A percentile compares a stretch with the other conserved stretches of the same genome.
These are phyloP conservation scores for Ajuga chamaepitys DNA, from an alignment of 257 asterid genomes.

Conservation along the genomic window DNA sequence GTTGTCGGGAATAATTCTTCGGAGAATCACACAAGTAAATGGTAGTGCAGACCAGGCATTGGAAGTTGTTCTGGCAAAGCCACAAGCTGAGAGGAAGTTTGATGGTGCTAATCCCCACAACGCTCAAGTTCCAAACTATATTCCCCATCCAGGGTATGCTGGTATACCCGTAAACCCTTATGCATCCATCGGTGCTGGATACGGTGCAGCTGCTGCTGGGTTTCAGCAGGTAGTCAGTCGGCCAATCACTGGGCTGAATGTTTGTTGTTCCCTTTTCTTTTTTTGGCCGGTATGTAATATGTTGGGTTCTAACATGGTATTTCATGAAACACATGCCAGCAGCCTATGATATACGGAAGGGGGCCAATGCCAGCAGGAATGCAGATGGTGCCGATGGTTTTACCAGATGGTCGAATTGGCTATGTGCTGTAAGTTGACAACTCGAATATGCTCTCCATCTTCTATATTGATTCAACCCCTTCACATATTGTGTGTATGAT, in stretches of 20 bases:
- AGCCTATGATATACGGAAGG: constrained; percentile 95
- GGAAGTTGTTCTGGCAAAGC: constrained; percentile 95
- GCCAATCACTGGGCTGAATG: background rate
- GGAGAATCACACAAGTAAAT: constrained; percentile 3
- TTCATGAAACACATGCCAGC: constrained; percentile 27
- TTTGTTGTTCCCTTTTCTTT: background rate
- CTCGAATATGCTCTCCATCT: background rate
- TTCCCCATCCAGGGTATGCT: constrained; percentile 75
- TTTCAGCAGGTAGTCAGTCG: constrained; percentile 64
- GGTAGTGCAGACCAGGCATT: constrained; percentile 59
- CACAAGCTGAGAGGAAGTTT: constrained; percentile 80
- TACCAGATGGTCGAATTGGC: constrained; percentile 96
- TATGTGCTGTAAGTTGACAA: constrained; percentile 84
- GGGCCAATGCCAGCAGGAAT: constrained; percentile 98
- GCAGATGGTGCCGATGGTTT: constrained; percentile 99
- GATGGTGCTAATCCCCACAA: constrained; percentile 51
- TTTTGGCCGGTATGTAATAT: background rate
- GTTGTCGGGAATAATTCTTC: background rate
- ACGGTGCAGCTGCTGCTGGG: constrained; percentile 63
- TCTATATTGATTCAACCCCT: background rate
- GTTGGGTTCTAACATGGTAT: background rate
- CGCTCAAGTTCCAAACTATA: constrained; percentile 57
- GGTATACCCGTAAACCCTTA: constrained; percentile 71
- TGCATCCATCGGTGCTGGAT: constrained; percentile 62
- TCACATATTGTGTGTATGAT: background rate